Base-by-base conservation (phyloP, 2,329 filamentous ascomycete genomes). In the Colletotrichum viniferum region DNA sequence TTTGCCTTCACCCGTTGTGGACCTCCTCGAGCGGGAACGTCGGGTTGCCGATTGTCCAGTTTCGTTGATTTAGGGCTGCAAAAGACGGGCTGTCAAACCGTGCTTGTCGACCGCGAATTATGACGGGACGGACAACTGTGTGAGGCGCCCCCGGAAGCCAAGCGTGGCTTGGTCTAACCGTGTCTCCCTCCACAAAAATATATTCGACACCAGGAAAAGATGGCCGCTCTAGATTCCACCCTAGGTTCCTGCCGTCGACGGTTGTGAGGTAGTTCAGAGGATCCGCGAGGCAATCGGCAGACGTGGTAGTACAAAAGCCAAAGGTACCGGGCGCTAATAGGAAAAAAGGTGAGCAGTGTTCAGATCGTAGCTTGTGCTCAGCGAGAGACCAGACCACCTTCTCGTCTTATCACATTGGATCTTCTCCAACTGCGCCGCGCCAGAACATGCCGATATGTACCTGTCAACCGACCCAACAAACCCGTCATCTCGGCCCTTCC, bases 401-500 rank as follows among this genome's bases (percentile, higher is more conserved):
- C 30, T 32, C 43, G 43, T 52, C 43, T 52, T 52, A 52, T 66
- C 38, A 66, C 60, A 34, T 43, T 55, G 34, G 52, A 48, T 73
- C 32, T 62, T 21, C 58, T 68, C 56, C 67, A 52, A 52, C 56
- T 48, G 34, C 32, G 48, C 34, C 16, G 55, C 60, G 64, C 48
- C 58, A 28, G 21, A 52, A 52, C 43, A 21, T 75, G 36, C 64
- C 70, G 58, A 68, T 43, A n/a, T 48, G 63, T 72, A 68, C 43
- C 69, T 72, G 43, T 52, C 69, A 67, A 55, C 55, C 64, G 43
- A 38, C 48, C 69, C 58, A 73, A 28, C 58, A 34, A 64, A 63
- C 58, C 56, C 69, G 64, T 52, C 64, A 36, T 69, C 63, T 75
- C 73, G 73, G 70, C 73, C 73, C 70, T 76, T 73, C 48, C 48